Evolutionary conservation across 2,329 filamentous ascomycete genomes (phyloP), one percentile per base, ranked within the genome.

Genomic region (Diaporthe helianthi): DNA sequence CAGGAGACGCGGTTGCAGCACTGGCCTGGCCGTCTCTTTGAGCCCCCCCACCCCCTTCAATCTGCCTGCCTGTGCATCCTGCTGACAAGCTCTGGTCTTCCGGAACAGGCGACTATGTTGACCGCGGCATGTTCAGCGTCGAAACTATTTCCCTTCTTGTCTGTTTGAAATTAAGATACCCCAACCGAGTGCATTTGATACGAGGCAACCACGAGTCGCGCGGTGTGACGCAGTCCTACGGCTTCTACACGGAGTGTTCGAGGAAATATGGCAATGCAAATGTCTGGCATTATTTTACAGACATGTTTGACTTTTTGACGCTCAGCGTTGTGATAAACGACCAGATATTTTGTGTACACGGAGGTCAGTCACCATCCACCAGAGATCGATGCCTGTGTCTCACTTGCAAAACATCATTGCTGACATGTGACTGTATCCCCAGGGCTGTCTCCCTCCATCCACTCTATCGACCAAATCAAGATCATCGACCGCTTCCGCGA

Each of bases 291-390:
- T 96, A 98, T 80, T 99, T 99, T 79, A 99, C 96, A 73, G 96
- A 99, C 83, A 98, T 99, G 94, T 99, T 99, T 81, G 96, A 99
- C 82, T 99, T 97, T 80, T 86, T 99, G 73, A 98, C 95, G 9
- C 85, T 99, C 69, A 97, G 93, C 76, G 97, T 98, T 71, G 95
- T 99, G 73, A 99, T 99, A 79, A 97, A 98, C 79, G 92, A 99
- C 80, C 93, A 98, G 80, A 99, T 99, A 74, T 99, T 99, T 80
- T 99, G 96, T 80, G 96, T 99, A 8, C 96, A 99, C 80, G 96
- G 96, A 79, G 94, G 91, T 84, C 80, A 80, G 78, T 80, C 58
- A n/a, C 41, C 49, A 36, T 29, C 17, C 51, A 41, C 15, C 2
- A 44, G 7, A 3, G 6, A 5, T n/a, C 29, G 9, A 10, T 19